These are phyloP conservation scores for Phaffomyces thermotolerans DNA, from an alignment of 805 yeast species.

Conservation along the genomic window DNA sequence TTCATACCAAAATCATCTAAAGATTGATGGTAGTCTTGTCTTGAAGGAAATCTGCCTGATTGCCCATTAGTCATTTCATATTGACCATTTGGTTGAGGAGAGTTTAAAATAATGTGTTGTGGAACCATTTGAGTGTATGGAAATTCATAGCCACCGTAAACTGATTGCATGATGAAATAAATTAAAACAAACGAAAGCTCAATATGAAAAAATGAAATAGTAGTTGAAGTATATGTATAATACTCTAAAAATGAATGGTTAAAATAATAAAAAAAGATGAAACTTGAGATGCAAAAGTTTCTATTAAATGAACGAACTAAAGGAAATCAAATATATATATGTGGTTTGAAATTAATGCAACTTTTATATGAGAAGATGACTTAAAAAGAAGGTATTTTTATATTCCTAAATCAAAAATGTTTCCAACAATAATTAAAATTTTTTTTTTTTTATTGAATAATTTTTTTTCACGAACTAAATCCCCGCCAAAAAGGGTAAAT, in stretches of 20 bases:
- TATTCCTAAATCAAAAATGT: neutral
- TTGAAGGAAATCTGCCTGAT: constrained; percentile 9
- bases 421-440: neutral
- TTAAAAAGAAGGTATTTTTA: neutral
- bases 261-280: neutral
- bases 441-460: neutral
- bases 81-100: constrained; percentile 15
- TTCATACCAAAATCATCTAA: constrained; percentile 7
- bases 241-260: neutral
- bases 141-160: constrained; percentile 20
- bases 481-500: constrained; percentile 1
- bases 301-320: constrained; percentile 7
- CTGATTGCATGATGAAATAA: constrained; percentile 17
- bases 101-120: constrained; percentile 20
- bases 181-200: neutral
- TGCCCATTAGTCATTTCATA: constrained; percentile 1
- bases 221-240: neutral
- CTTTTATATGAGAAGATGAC: neutral
- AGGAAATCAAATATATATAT: neutral
- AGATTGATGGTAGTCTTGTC: constrained; percentile 12
- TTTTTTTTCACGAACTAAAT: constrained; percentile 2
- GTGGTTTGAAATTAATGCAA: neutral
- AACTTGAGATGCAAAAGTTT: neutral
- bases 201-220: neutral
- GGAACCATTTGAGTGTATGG: constrained; percentile 20